Base-by-base conservation (phyloP, 2,329 filamentous ascomycete genomes). In the Neonectria magnoliae region DNA sequence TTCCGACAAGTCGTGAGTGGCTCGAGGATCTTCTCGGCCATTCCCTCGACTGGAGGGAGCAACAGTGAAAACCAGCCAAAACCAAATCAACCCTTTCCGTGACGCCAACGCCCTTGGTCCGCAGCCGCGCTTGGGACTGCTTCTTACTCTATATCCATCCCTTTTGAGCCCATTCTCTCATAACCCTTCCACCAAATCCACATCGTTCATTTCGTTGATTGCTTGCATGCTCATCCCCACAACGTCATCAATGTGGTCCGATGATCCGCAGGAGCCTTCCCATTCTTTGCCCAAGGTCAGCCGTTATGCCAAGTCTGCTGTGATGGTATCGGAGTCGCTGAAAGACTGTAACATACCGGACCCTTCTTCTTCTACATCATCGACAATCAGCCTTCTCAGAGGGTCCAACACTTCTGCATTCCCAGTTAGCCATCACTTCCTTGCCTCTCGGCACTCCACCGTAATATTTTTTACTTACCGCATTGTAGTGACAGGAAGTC, bases 301-400 rank as follows among this genome's bases (percentile, higher is more conserved):
- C 66, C 66, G 57, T 73, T 65, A 72, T 62, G 60, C 58, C 60
- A 71, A 67, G 64, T 74, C 68, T 73, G 65, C 62, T 65, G 60
- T 74, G 41, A 67, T 71, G 66, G 71, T 69, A 59, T 71, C 70
- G 60, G 65, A 72, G 64, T 70, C 69, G 66, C 73, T 70, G 59
- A 72, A 64, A 60, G 71, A 71, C 67, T 71, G 70, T 55, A 71
- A 84, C 85, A 79, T 85, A 87, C 87, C 86, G 69, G 86, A 88
- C 69, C 79, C 85, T 58, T 88, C 87, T 57, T 88, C 86, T 65
- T 88, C 87, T 60, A 86, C 73, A 64, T 88, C 84, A 53, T 88
- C 86, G 16, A 88, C 82, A 47, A 86, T 80, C n/a, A 91, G 77
- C 52, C 79, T 80, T 41, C 81, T 81, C 71, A 92, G 81, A n/a